phyloP scores from a whole-genome alignment of 352 stramenopile species.

The Phytopythium helicoides region DNA sequence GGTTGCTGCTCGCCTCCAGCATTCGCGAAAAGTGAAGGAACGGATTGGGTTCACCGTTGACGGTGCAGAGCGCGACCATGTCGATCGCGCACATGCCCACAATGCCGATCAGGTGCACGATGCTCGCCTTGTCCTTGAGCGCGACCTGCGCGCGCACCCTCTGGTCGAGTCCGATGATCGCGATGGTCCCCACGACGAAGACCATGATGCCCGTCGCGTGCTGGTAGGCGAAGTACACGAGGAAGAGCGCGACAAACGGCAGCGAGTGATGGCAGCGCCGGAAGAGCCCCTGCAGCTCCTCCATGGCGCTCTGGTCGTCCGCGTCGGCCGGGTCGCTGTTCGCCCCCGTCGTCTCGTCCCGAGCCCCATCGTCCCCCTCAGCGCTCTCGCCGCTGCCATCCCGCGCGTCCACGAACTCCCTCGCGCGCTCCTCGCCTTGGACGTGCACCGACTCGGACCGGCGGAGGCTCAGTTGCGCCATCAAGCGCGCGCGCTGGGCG shows the following conservation, averaged over 20 bases:
- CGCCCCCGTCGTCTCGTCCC: constrained; percentile 14
- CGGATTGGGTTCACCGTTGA: constrained; percentile 65
- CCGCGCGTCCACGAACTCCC: too few relatives aligned
- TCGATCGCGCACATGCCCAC: constrained; percentile 54
- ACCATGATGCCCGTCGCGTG: constrained; percentile 69
- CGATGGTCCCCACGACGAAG: constrained; percentile 59
- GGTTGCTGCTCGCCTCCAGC: constrained; percentile 21
- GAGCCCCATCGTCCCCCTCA: not conserved
- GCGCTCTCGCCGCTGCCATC: not conserved
- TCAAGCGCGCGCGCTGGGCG: not conserved
- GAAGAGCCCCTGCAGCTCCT: constrained; percentile 64
- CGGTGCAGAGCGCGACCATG: constrained; percentile 51
- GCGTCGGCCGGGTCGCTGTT: constrained; percentile 13
- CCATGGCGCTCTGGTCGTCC: constrained; percentile 50
- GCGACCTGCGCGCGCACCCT: constrained; percentile 62
- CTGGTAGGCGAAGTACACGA: constrained; percentile 80
- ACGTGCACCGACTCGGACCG: not conserved
- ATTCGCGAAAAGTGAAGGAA: constrained; percentile 44
- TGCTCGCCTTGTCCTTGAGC: constrained; percentile 72
- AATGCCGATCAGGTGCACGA: constrained; percentile 46
- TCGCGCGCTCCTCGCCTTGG: not conserved
- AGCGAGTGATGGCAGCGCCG: constrained; percentile 70
- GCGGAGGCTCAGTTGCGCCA: not conserved
- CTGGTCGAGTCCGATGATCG: constrained; percentile 73
- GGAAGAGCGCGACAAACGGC: constrained; percentile 66